Percentiles rank a stretch among this genome's conserved stretches.
Conservation (phyloP, 192 early-diverging fungal genomes). For the Neocallimastix lanati region DNA sequence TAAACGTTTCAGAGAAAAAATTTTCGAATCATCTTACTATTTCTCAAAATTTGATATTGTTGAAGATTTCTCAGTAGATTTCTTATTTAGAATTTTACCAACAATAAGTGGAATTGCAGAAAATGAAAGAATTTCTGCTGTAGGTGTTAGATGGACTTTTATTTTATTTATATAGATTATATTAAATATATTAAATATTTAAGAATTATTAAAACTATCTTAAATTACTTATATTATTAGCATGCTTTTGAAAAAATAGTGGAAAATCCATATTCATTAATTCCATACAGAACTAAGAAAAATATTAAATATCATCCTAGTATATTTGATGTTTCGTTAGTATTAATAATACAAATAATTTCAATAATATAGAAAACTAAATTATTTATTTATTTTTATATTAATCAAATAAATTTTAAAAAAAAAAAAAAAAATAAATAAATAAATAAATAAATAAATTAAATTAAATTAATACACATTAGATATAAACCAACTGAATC, state of each 20-base stretch:
- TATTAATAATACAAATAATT: too few relatives aligned
- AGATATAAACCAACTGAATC: neutral
- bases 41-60: constrained; percentile 22
- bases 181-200: too few relatives aligned
- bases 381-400: too few relatives aligned
- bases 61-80: constrained; percentile 27
- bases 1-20: constrained; percentile 16
- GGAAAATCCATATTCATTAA: neutral
- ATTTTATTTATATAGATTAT: too few relatives aligned
- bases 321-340: neutral
- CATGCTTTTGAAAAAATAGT: neutral
- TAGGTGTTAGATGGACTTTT: constrained; percentile 1
- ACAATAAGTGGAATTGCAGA: constrained; percentile 14
- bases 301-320: neutral
- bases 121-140: constrained; percentile 27
- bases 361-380: too few relatives aligned
- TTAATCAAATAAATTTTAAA: too few relatives aligned
- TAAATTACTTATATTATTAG: neutral
- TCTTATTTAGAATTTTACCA: constrained; percentile 23
- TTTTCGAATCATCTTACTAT: constrained; percentile 17
- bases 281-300: neutral
- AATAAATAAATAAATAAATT: too few relatives aligned
- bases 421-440: too few relatives aligned
- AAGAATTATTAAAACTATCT: too few relatives aligned
- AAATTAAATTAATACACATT: too few relatives aligned